Evolutionary conservation across 2,329 filamentous ascomycete species (phyloP), one percentile per base, ranked within the genome.

Genomic region (Fusarium sp.): DNA sequence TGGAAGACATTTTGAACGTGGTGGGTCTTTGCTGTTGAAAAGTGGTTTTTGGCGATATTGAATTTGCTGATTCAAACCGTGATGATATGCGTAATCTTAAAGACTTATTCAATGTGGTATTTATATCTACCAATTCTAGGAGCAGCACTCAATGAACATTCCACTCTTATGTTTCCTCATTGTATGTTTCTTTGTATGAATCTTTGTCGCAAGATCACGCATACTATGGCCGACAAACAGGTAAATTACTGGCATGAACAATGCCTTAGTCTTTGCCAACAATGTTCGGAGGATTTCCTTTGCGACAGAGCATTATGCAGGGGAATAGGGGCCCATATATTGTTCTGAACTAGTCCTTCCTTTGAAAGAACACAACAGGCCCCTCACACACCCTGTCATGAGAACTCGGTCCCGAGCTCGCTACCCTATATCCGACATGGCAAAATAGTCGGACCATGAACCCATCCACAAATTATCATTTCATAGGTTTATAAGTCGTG

Each of bases 41-140:
- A 2, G 6, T 37, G 18, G 5, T 37, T 5, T 37, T 0, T n/a
- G 9, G 3, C 0, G 1, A 37, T 12, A 4, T 0, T 11, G 0
- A 7, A 7, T 11, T 9, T 37, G 5, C 31, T 6, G 16, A 6
- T 37, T 34, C 2, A 6, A 18, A 6, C 3, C 2, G 14, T 14
- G 5, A 34, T 34, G 4, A 34, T 34, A 5, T 16, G 14, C 14
- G 4, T 34, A 18, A 2, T 7, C 18, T 2, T 8, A 14, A 7
- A 16, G 31, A 34, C 7, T 31, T 31, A 7, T 7, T 23, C 21
- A 21, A 21, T 21, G 9, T 31, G 14, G 16, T 37, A 37, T 18
- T 18, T 18, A 18, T 11, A 21, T 21, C n/a, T n/a, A n/a, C n/a
- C n/a, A n/a, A n/a, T n/a, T n/a, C n/a, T n/a, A n/a, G n/a, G n/a